Conservation (phyloP, 257 asterid species). For the Rubia yunnanensis region DNA sequence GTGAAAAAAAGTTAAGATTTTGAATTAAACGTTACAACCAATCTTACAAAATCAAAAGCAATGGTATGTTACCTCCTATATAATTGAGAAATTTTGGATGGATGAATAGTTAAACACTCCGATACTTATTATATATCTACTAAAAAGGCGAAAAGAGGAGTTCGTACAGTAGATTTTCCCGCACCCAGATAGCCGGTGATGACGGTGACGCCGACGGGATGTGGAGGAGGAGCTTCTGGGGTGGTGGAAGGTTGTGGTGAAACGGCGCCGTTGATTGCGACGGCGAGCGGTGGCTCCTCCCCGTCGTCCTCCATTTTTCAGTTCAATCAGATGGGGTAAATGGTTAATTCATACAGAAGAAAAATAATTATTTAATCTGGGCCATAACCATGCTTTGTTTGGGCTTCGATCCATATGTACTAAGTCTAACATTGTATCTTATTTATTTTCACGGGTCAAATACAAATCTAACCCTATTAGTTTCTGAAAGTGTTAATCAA, state of each 20-base stretch:
- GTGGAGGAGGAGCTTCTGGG: conserved; percentile 28
- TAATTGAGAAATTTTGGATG: background rate
- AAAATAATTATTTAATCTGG: too few relatives aligned
- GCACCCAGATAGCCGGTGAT: conserved; percentile 98
- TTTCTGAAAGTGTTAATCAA: too few relatives aligned
- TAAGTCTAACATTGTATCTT: too few relatives aligned
- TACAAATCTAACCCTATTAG: too few relatives aligned
- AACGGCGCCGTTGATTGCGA: conserved; percentile 38
- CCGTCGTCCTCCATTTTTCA: conserved; percentile 51
- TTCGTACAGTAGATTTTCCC: conserved; percentile 84
- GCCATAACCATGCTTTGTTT: too few relatives aligned
- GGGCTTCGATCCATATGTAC: too few relatives aligned
- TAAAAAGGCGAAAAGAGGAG: background rate
- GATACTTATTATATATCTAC: background rate
- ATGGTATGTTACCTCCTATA: background rate
- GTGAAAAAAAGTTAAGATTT: too few relatives aligned
- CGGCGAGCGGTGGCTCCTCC: conserved; percentile 87
- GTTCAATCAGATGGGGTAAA: background rate
- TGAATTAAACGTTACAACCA: background rate
- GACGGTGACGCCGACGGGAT: conserved; percentile 82
- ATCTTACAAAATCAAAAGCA: background rate
- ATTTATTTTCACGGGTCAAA: too few relatives aligned
- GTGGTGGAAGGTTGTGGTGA: conserved; percentile 12
- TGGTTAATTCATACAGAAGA: too few relatives aligned
- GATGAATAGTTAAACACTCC: background rate